A percentile compares a stretch with the other conserved stretches of the same genome.
These are phyloP conservation scores for Aspergillus brunneoviolaceus DNA, from an alignment of 2,329 filamentous ascomycete genomes.

Conservation along the genomic window DNA sequence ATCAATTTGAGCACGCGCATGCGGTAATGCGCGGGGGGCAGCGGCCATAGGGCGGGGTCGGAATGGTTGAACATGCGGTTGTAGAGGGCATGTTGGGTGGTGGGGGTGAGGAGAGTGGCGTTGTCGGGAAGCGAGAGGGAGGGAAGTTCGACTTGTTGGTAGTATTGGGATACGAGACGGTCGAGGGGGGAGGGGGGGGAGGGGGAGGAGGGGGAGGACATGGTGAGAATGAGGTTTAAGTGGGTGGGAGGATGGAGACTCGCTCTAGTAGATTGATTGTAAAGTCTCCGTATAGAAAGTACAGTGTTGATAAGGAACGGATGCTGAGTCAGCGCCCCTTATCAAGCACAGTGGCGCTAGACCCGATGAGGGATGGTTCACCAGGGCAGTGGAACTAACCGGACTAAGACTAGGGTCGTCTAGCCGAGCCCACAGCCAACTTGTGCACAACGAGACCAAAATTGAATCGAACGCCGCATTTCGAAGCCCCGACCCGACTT, in stretches of 20 bases:
- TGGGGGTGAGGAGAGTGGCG: constrained; percentile 57
- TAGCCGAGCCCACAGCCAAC: constrained; percentile 45
- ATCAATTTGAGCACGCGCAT: constrained; percentile 72
- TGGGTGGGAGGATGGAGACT: neutral
- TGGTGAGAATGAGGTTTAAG: neutral
- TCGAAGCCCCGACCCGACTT: constrained; percentile 32
- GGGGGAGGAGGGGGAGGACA: constrained; percentile 27
- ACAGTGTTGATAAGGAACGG: neutral
- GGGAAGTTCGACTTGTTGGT: constrained; percentile 66
- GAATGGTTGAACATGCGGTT: constrained; percentile 63
- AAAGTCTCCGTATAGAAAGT: neutral
- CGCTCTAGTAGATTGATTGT: neutral
- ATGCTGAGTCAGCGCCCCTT: neutral
- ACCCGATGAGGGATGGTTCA: neutral
- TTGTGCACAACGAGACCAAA: constrained; percentile 22
- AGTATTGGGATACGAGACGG: constrained; percentile 63
- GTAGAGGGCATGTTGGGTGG: constrained; percentile 67
- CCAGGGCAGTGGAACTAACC: constrained; percentile 3
- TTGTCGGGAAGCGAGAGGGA: constrained; percentile 55
- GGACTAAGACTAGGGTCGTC: constrained; percentile 32
- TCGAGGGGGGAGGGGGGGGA: neutral
- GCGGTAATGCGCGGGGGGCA: constrained; percentile 69
- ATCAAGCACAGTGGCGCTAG: neutral
- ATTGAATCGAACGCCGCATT: constrained; percentile 32
- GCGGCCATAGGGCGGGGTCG: constrained; percentile 51